phyloP scores from a whole-genome alignment of 179 eudicot species.

The Silene vulgaris region DNA sequence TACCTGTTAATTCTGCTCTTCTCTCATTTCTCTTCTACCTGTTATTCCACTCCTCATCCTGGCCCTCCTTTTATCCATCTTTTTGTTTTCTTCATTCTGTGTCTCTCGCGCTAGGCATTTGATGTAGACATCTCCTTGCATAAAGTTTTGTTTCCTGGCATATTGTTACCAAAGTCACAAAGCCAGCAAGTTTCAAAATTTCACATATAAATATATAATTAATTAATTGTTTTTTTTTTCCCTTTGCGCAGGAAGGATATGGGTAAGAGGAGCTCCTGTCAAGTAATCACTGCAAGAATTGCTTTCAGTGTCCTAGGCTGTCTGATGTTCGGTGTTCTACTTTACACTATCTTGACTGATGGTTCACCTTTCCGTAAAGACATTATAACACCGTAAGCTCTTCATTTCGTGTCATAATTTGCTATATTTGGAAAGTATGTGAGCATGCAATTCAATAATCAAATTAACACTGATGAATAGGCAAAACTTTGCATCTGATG shows the following conservation, averaged over 20 bases:
- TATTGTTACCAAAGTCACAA: not conserved
- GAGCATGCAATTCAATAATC: not conserved
- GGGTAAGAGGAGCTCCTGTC: constrained; percentile 36
- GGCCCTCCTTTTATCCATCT: not conserved
- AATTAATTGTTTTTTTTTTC: constrained; percentile 1
- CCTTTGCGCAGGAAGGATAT: constrained; percentile 37
- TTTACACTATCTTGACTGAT: constrained; percentile 54
- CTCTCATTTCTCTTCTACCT: not conserved
- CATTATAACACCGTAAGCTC: constrained; percentile 64
- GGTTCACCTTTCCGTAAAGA: constrained; percentile 72
- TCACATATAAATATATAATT: not conserved
- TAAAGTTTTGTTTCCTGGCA: not conserved
- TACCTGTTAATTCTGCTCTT: not conserved
- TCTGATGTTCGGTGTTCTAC: constrained; percentile 60
- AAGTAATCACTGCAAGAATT: constrained; percentile 44
- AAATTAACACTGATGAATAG: constrained; percentile 5
- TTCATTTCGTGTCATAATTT: constrained; percentile 3
- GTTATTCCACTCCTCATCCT: not conserved
- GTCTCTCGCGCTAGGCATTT: not conserved
- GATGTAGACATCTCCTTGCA: not conserved
- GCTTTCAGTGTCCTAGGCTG: constrained; percentile 54
- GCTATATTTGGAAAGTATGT: not conserved
- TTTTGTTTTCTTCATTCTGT: not conserved
- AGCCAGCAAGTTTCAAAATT: not conserved
- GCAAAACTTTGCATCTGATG: not conserved